These are phyloP conservation scores for Vaccinium vitisidaea DNA, from an alignment of 148 eudicot species.

Conservation along the genomic window DNA sequence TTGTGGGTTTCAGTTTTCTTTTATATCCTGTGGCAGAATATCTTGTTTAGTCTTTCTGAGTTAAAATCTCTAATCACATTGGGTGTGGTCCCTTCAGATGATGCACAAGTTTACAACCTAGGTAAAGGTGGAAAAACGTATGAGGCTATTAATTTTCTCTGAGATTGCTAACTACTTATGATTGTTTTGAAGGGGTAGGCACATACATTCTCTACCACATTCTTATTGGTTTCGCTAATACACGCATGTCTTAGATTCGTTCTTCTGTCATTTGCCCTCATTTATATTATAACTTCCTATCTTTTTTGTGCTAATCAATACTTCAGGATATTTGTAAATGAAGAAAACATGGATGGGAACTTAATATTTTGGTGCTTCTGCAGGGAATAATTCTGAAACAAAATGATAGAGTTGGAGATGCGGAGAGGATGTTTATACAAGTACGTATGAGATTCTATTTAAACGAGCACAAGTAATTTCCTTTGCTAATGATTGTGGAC, in stretches of 20 bases:
- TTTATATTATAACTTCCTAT: slow-evolving; percentile 1
- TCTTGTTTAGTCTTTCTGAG: not conserved
- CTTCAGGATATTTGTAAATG: not conserved
- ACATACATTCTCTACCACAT: not conserved
- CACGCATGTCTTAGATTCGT: not conserved
- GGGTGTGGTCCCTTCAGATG: not conserved
- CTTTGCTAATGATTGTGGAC: not conserved
- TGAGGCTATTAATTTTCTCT: not conserved
- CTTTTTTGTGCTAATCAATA: not conserved
- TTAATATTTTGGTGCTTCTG: slow-evolving; percentile 15
- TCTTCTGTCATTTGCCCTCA: not conserved
- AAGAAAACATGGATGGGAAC: slow-evolving; percentile 13
- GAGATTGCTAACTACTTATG: not conserved
- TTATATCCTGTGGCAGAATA: not conserved
- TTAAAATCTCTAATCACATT: not conserved
- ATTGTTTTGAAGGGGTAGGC: not conserved
- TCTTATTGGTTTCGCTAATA: not conserved
- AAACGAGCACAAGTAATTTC: not conserved
- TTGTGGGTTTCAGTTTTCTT: not conserved
- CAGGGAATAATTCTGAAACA: slow-evolving; percentile 90
- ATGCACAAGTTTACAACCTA: not conserved
- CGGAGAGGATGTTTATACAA: slow-evolving; percentile 98
- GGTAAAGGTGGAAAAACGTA: not conserved
- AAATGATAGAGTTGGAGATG: slow-evolving; percentile 81
- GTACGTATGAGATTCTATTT: slow-evolving; percentile 34